Percentiles rank a stretch among this genome's conserved stretches.
Conservation (phyloP, 805 yeast species). For the Zygosaccharomyces gambellarensis region DNA sequence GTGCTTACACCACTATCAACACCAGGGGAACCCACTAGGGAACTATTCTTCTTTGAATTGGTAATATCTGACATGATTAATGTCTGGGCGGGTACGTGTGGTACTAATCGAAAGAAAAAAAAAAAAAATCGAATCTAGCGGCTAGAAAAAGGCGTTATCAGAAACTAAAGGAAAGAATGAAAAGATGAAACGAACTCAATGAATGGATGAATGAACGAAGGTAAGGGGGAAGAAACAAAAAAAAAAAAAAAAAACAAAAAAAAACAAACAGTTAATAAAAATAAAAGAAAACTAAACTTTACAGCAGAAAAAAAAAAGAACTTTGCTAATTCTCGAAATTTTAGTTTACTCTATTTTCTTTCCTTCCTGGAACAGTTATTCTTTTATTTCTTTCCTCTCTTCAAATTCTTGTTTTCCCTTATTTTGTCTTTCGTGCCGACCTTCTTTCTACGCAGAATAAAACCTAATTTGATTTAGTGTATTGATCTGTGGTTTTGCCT, state of each 20-base stretch:
- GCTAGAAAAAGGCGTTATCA: not conserved
- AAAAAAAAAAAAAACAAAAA: not conserved
- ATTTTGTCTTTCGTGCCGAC: not conserved
- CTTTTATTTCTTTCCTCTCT: not conserved
- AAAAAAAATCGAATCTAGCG: not conserved
- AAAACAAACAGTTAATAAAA: not conserved
- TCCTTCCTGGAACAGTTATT: not conserved
- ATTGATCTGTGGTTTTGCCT: not conserved
- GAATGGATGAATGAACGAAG: not conserved
- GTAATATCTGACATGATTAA: not conserved
- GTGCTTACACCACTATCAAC: not conserved
- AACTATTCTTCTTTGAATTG: not conserved
- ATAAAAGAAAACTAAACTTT: not conserved
- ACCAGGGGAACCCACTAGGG: not conserved
- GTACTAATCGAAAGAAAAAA: not conserved
- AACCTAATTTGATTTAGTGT: not conserved
- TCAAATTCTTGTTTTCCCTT: not conserved
- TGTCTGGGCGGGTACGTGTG: not conserved
- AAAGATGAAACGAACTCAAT: not conserved
- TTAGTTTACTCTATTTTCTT: not conserved
- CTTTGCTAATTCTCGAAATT: not conserved
- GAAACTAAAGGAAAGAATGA: not conserved
- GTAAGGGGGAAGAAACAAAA: not conserved
- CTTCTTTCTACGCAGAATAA: not conserved
- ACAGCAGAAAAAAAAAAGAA: no score